Base-by-base conservation (phyloP, 2,329 filamentous ascomycete species). In the Aspergillus puulaauensis region DNA sequence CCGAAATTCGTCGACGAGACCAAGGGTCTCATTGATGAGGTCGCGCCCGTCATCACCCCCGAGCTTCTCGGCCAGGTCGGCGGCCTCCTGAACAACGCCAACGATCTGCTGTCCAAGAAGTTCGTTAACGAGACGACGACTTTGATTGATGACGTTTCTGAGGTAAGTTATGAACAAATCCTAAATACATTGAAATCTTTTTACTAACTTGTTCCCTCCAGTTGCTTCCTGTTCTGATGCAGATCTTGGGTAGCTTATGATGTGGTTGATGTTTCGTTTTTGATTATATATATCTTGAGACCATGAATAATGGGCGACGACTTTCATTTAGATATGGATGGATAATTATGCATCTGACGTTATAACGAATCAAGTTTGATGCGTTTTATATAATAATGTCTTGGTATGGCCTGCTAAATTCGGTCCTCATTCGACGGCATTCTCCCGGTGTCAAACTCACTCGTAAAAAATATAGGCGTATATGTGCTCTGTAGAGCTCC, bases 401-500 rank as follows among this genome's bases (percentile, higher is more conserved):
- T 52, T 56, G 33, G 45, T 33, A 43, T 53, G 45, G 11, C 33
- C 54, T 85, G 79, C 83, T 82, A 49, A 82, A 14, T 37, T 23
- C 71, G 45, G 85, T 76, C 68, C 14, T 37, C 11, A 37, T 14
- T 12, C 14, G 33, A 37, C 35, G 14, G 14, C 5, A 5, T 31
- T n/a, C 35, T 37, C 7, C 6, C 35, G 35, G 35, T 35, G 14
- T 37, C 15, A n/a, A n/a, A 7, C 6, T 37, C 14, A 14, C 23
- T 23, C 44, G 19, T 46, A 31, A 9, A 19, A 6, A 12, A 17
- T 31, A n/a, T 27, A 31, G 9, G 9, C 3, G 27, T 31, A 31
- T 21, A 24, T 7, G 23, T 24, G 23, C 6, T 24, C 23, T 24
- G 23, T 31, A 31, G 27, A 31, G 27, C 27, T 31, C 27, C 27